Conservation (phyloP, 176 grass and related monocot genomes). For the Cenchrus purpureus region DNA sequence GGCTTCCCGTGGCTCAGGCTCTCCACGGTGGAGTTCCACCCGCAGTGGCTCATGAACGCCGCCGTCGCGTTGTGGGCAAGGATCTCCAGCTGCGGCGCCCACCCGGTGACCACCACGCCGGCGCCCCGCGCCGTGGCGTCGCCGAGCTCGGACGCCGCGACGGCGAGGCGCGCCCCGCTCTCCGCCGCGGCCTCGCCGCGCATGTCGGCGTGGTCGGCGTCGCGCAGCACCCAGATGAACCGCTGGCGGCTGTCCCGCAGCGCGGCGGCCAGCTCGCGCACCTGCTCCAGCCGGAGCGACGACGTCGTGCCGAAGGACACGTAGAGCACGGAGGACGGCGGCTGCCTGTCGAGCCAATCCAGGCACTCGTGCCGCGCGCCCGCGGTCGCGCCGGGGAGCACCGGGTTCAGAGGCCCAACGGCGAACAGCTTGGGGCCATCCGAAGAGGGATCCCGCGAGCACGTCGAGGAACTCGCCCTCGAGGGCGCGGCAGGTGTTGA, state of each 20-base stretch:
- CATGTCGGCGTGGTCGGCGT: conserved; percentile 50
- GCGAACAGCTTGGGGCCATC: conserved; percentile 52
- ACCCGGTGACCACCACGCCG: conserved; percentile 48
- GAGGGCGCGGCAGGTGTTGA: conserved; percentile 63
- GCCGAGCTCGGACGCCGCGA: conserved; percentile 18
- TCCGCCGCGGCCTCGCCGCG: background rate
- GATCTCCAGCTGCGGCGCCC: conserved; percentile 86
- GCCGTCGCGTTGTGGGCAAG: conserved; percentile 61
- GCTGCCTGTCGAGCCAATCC: conserved; percentile 70
- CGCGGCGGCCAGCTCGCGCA: conserved; percentile 63
- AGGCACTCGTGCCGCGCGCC: conserved; percentile 50
- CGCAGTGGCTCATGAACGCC: conserved; percentile 84
- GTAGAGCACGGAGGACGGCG: conserved; percentile 65
- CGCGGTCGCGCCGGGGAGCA: background rate
- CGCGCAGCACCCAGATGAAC: conserved; percentile 66
- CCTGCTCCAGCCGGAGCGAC: conserved; percentile 55
- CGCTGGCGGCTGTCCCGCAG: conserved; percentile 31
- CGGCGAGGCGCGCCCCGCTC: background rate
- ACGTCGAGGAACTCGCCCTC: conserved; percentile 75
- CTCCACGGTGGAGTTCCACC: conserved; percentile 84
- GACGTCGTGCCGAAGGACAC: conserved; percentile 80
- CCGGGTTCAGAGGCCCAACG: conserved; percentile 57
- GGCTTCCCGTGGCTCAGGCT: conserved; percentile 61
- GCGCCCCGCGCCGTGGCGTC: background rate
- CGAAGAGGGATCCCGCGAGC: conserved; percentile 29